Evolutionary conservation across 202 grass and related monocot species (phyloP).

Genomic region (Tripidium arundinaceum): DNA sequence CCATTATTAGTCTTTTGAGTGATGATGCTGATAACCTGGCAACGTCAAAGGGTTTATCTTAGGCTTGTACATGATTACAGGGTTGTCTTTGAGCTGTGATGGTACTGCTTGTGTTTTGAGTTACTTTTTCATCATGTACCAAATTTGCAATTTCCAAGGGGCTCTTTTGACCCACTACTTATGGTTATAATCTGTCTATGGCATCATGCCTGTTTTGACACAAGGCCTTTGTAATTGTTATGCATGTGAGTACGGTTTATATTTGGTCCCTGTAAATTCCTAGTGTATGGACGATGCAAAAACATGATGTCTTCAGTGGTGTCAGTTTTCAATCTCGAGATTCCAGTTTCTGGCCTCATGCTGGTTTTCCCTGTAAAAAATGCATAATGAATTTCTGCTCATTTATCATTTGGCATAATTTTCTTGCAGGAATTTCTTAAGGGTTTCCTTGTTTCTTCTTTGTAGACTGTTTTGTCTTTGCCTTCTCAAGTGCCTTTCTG

Average conservation of each 20-base stretch:
- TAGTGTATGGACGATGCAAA: neutral
- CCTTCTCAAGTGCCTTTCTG: slow-evolving; percentile 69
- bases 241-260: neutral
- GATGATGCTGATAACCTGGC: neutral
- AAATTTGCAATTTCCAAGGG: too few relatives aligned
- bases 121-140: too few relatives aligned
- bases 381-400: neutral
- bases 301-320: neutral
- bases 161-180: neutral
- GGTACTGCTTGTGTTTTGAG: too few relatives aligned
- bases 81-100: too few relatives aligned
- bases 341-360: neutral
- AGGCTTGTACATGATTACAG: too few relatives aligned
- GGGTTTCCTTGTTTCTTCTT: neutral
- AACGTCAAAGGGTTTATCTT: too few relatives aligned
- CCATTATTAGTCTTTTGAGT: neutral
- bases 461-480: slow-evolving; percentile 31
- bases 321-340: neutral
- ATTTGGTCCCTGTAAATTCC: neutral
- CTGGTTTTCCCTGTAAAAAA: neutral
- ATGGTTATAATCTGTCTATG: neutral
- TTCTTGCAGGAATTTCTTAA: neutral
- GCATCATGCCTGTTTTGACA: neutral
- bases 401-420: neutral
- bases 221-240: neutral